Percentiles rank a stretch among this genome's conserved stretches.
These are phyloP conservation scores for Ophiostoma fasciatum DNA, from an alignment of 2,329 filamentous ascomycete genomes.

Conservation along the genomic window DNA sequence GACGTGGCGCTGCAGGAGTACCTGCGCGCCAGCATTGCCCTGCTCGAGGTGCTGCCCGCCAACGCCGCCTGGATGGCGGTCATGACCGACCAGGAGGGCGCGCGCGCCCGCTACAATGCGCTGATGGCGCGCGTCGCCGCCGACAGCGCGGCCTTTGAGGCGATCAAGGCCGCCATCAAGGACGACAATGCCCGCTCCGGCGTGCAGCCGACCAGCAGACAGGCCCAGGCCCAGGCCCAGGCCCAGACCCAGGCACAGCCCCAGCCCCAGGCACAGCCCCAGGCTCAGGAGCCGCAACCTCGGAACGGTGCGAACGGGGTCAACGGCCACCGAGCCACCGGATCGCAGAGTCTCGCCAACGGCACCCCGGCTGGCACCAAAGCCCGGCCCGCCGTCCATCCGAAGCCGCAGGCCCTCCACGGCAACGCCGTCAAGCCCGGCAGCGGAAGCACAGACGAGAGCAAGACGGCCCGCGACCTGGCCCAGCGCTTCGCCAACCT, in stretches of 20 bases:
- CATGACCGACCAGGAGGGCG: conserved; percentile 35
- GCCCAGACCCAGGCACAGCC: background rate
- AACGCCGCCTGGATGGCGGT: conserved; percentile 61
- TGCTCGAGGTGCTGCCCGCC: conserved; percentile 58
- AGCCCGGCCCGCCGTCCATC: conserved; percentile 37
- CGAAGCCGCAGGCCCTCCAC: conserved; percentile 53
- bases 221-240: background rate
- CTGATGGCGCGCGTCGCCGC: conserved; percentile 35
- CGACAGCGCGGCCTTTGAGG: conserved; percentile 35
- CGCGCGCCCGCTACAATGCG: conserved; percentile 31
- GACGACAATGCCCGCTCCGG: conserved; percentile 49
- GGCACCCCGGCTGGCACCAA: conserved; percentile 8
- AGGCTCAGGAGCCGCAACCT: too few relatives aligned
- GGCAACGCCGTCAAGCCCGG: conserved; percentile 37
- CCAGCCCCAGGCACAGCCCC: too few relatives aligned
- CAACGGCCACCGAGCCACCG: conserved; percentile 6
- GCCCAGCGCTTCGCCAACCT: conserved; percentile 42
- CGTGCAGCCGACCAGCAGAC: conserved; percentile 27
- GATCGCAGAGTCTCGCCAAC: background rate
- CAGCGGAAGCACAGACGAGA: conserved; percentile 15
- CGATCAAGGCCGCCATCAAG: conserved; percentile 44
- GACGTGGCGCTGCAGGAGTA: conserved; percentile 75
- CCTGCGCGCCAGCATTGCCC: conserved; percentile 65
- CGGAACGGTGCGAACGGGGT: too few relatives aligned
- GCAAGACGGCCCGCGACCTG: conserved; percentile 31